Evolutionary conservation across 1,284 basidiomycete genomes (phyloP), one percentile per base, ranked within the genome.

Genomic region (Sporisorium reilianum): DNA sequence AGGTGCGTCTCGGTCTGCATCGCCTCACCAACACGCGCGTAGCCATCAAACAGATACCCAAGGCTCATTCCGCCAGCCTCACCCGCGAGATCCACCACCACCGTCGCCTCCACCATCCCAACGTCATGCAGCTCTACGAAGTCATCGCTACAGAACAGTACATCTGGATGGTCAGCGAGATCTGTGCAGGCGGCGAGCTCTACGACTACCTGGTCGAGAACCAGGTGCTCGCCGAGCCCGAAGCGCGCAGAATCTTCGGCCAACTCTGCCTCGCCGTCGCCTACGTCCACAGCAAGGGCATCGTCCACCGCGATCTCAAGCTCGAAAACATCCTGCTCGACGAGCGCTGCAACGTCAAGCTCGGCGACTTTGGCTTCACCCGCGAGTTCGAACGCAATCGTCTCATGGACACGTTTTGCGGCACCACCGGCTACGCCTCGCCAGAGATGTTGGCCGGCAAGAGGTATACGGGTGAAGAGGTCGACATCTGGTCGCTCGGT

Each of bases 71-170:
- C 53, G 85, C 73, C 89, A 93, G 49, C 52, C 89, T 99, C 52
- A 99, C 95, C 14, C 90, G 97, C 72, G 97, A 99, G 86, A 96
- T 99, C 64, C 96, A 99, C 83, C 96, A 99, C 82, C 97, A 99
- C 86, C 92, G 97, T 32, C 91, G 94, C 51, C 89, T 99, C 9
- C 96, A 97, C 83, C 96, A 99, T 82, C 94, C 94, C 0, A 90
- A 97, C 83, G 90, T 98, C 81, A 92, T 94, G 32, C 94, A 97
- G 84, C 91, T 99, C 83, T 97, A 93, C 87, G 97, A 99, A 86
- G 94, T 99, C 81, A 93, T 98, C 81, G 96, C 95, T 14, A 98
- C 97, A 0, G 97, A 99, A 85, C 89, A 89, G 22, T 89, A 90
- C 79, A 97, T 99, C 80, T 99, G 95, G 94, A 94, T 99, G 76